Percentiles rank a stretch among this genome's conserved stretches.
Evolutionary conservation across 2,329 filamentous ascomycete species (phyloP).

Genomic region (Colletotrichum godetiae): DNA sequence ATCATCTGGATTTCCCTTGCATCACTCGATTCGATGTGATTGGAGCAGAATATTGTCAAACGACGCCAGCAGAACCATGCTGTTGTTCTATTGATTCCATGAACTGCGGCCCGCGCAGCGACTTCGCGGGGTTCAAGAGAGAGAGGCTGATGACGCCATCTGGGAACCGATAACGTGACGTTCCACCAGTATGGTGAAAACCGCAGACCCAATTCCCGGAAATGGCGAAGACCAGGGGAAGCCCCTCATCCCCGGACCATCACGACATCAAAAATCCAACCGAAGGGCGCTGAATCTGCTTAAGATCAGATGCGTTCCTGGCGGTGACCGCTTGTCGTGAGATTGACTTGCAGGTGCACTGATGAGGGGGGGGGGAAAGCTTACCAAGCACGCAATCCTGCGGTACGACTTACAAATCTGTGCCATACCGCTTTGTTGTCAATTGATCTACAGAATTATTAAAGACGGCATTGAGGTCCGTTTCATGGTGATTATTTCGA

Average conservation of each 20-base stretch:
- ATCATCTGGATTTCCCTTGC: neutral
- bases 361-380: neutral
- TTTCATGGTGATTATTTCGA: neutral
- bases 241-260: neutral
- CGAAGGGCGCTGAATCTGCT: neutral
- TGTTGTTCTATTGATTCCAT: neutral
- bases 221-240: neutral
- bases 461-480: neutral
- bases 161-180: conserved; percentile 20
- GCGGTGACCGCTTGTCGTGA: conserved; percentile 19
- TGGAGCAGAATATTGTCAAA: neutral
- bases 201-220: neutral
- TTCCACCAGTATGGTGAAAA: conserved; percentile 19
- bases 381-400: conserved; percentile 29
- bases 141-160: conserved; percentile 22
- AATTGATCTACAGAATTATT: neutral
- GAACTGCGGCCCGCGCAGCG: neutral
- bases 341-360: conserved; percentile 1
- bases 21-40: neutral
- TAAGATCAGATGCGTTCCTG: conserved; percentile 4
- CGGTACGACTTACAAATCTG: conserved; percentile 15
- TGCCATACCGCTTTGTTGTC: neutral
- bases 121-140: conserved; percentile 15
- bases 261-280: neutral
- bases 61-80: neutral